Percentiles rank a stretch among this genome's conserved stretches.
phyloP scores from a whole-genome alignment of 2,329 filamentous ascomycete species.

The Beauveria rudraprayagi region DNA sequence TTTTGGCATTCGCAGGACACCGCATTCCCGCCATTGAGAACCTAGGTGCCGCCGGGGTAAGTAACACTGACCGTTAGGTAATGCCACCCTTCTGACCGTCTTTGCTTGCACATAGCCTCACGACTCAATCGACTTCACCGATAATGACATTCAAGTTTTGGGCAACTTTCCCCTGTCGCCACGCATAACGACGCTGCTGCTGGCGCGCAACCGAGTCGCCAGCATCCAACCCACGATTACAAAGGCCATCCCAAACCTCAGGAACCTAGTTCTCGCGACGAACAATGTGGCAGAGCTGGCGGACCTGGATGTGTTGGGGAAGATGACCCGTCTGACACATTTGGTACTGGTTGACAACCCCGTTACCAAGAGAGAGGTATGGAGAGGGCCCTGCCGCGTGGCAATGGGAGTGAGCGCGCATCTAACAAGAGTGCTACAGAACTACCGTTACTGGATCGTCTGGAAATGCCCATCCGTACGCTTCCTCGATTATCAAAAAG shows the following conservation, averaged over 20 bases:
- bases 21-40: slow-evolving; percentile 98
- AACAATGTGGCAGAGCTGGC: slow-evolving; percentile 80
- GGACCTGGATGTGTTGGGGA: slow-evolving; percentile 73
- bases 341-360: slow-evolving; percentile 80
- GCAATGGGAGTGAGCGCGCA: too few relatives aligned
- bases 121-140: slow-evolving; percentile 96
- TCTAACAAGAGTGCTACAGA: slow-evolving; percentile 38
- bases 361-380: slow-evolving; percentile 83
- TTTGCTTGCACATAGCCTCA: slow-evolving; percentile 55
- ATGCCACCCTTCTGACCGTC: slow-evolving; percentile 8
- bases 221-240: slow-evolving; percentile 70
- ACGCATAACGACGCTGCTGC: slow-evolving; percentile 76
- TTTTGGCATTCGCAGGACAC: slow-evolving; percentile 67
- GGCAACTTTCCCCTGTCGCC: slow-evolving; percentile 90
- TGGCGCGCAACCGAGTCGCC: slow-evolving; percentile 81
- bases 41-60: slow-evolving; percentile 83
- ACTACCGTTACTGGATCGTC: slow-evolving; percentile 88
- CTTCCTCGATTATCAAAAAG: slow-evolving; percentile 88
- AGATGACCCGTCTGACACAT: slow-evolving; percentile 65
- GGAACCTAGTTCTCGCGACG: slow-evolving; percentile 70
- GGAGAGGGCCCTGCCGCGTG: slow-evolving; percentile 25
- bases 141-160: slow-evolving; percentile 88
- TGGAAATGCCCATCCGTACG: slow-evolving; percentile 79
- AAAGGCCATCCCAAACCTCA: slow-evolving; percentile 71
- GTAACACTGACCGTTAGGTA: slow-evolving; percentile 27